phyloP scores from a whole-genome alignment of 306 rosid genomes.

The Quercus berberidifolia region DNA sequence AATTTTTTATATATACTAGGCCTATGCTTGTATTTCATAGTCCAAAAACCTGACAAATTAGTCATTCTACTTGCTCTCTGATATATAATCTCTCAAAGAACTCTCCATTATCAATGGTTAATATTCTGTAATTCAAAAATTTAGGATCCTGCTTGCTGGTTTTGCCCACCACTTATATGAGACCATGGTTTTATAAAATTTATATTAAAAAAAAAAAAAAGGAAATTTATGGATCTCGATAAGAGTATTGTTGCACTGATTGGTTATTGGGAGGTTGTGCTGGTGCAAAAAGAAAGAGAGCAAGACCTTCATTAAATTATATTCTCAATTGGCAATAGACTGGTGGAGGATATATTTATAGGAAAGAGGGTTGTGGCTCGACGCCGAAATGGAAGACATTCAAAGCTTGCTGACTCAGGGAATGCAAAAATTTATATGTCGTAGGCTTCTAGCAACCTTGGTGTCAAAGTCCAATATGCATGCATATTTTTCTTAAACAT shows the following conservation, averaged over 20 bases:
- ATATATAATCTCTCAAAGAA: neutral
- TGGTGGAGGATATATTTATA: no score
- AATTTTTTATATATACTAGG: neutral
- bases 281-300: no score
- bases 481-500: no score
- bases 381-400: no score
- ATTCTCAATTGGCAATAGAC: no score
- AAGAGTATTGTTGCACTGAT: neutral
- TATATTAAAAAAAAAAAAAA: no score
- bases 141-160: neutral
- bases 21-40: neutral
- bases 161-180: neutral
- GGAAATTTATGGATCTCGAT: neutral
- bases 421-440: no score
- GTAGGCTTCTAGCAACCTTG: no score
- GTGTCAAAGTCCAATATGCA: no score
- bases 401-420: no score
- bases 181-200: neutral
- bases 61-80: neutral
- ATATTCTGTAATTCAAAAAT: neutral
- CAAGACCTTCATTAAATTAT: no score
- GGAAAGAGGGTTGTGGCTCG: no score
- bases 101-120: neutral
- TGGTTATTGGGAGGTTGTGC: neutral
- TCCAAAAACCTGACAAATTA: neutral